These are phyloP conservation scores for Hypomontagnella submonticulosa DNA, from an alignment of 495 filamentous ascomycete species.

Conservation along the genomic window DNA sequence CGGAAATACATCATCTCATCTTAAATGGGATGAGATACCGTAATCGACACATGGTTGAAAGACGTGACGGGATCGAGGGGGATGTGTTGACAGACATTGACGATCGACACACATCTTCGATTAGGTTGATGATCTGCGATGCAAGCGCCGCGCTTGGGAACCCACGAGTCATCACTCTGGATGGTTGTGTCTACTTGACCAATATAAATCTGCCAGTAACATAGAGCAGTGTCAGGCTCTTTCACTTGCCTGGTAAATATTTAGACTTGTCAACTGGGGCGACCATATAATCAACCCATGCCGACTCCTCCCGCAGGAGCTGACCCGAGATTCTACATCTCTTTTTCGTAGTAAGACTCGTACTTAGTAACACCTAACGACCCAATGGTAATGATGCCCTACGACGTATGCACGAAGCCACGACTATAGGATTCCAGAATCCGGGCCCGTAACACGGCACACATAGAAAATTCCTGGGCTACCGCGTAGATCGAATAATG, in stretches of 20 bases:
- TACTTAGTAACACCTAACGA: too few relatives aligned
- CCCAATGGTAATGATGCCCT: neutral
- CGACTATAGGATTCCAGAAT: constrained; percentile 27
- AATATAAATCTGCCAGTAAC: constrained; percentile 29
- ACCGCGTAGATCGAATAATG: neutral
- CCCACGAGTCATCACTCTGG: constrained; percentile 4
- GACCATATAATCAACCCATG: too few relatives aligned
- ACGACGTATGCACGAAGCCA: constrained; percentile 23
- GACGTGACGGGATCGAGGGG: constrained; percentile 1
- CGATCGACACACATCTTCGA: constrained; percentile 35
- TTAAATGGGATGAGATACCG: constrained; percentile 10
- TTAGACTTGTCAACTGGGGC: too few relatives aligned
- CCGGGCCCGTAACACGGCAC: constrained; percentile 20
- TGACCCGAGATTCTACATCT: too few relatives aligned
- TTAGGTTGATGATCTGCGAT: constrained; percentile 44
- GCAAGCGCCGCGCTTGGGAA: constrained; percentile 26
- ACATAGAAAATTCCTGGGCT: neutral
- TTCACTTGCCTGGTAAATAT: too few relatives aligned
- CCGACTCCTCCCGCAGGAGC: too few relatives aligned
- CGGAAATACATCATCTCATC: constrained; percentile 19
- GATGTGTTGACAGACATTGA: constrained; percentile 13
- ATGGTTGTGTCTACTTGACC: constrained; percentile 11
- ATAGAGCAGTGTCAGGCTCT: too few relatives aligned
- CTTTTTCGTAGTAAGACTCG: too few relatives aligned
- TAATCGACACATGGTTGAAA: constrained; percentile 33